Base-by-base conservation (phyloP, 2,329 filamentous ascomycete species). In the Trichoderma guizhouense region DNA sequence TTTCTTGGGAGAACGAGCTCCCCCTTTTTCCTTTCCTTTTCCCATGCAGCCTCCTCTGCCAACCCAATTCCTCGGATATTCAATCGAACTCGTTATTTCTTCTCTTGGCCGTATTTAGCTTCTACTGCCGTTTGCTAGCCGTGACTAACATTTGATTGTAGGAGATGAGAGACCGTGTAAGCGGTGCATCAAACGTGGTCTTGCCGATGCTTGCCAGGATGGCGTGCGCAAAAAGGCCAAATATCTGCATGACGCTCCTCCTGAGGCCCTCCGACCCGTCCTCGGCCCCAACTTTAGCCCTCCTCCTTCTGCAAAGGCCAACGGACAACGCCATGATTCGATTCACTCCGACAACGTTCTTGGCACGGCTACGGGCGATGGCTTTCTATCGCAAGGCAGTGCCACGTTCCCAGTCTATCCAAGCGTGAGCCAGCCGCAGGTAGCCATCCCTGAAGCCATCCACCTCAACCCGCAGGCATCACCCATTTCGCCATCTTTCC, bases 151-250 rank as follows among this genome's bases (percentile, higher is more conserved):
- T 57, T 58, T 24, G 53, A 66, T 26, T 14, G 53, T 79, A 98
- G 96, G 95, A 78, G 96, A 99, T 81, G 95, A 99, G 82, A 89
- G 96, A 76, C 96, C 96, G 68, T 99, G 96, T 80, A 90, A 94
- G 79, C 88, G 96, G 78, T 99, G 96, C 81, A 94, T 98, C 77
- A 98, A 98, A 82, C 92, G 96, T 77, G 93, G 94, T 60, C 88
- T 98, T 26, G 93, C 94, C 78, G 94, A 97, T 80, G 90, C 90
- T 73, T 99, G 96, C 79, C 94, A 97, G 81, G 96, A 99, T 79
- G 96, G 96, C 69, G 94, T 98, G 66, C 92, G 96, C 74, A 99
- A 99, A 83, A 99, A 98, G 87, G 96, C 96, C 67, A 99, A 99
- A 82, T 99, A 99, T 81, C 92, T 99, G 71, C 95, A 98, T 79